Conservation (phyloP, 768 basidiomycete species). For the Boletus rubescentipes region DNA sequence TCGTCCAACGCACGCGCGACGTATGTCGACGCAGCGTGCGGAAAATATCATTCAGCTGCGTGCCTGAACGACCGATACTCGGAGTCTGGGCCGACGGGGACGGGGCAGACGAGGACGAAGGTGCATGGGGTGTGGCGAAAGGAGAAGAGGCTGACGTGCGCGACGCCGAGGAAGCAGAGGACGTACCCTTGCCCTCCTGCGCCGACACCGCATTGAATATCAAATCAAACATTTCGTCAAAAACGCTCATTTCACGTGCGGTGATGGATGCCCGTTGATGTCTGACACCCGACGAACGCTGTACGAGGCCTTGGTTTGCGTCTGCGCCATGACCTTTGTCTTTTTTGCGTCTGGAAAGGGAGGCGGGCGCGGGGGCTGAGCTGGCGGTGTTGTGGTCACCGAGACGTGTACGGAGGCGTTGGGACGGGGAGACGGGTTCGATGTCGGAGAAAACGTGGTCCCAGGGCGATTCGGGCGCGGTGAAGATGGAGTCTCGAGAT, state of each 20-base stretch:
- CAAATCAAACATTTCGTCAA: constrained; percentile 73
- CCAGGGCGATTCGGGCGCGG: constrained; percentile 42
- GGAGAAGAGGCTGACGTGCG: constrained; percentile 1
- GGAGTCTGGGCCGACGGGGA: constrained; percentile 8
- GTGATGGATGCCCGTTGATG: constrained; percentile 61
- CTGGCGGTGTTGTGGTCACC: not conserved
- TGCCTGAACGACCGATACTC: constrained; percentile 15
- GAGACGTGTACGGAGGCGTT: constrained; percentile 13
- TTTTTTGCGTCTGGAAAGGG: not conserved
- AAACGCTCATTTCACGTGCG: constrained; percentile 60
- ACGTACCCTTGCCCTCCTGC: constrained; percentile 17
- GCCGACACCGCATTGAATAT: constrained; percentile 58
- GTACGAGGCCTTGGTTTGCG: not conserved
- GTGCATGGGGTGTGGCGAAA: not conserved
- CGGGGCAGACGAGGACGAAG: not conserved
- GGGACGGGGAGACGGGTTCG: constrained; percentile 27
- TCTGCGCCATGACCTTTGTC: not conserved
- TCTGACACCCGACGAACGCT: constrained; percentile 10
- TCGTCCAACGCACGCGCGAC: constrained; percentile 50
- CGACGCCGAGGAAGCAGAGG: not conserved
- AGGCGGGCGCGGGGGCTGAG: not conserved
- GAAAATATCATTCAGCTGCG: constrained; percentile 48
- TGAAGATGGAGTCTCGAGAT: constrained; percentile 34
- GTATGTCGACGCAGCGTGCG: constrained; percentile 53
- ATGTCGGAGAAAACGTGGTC: constrained; percentile 54